Evolutionary conservation across 2,329 filamentous ascomycete species (phyloP).

Genomic region (Pseudogymnoascus sp.): DNA sequence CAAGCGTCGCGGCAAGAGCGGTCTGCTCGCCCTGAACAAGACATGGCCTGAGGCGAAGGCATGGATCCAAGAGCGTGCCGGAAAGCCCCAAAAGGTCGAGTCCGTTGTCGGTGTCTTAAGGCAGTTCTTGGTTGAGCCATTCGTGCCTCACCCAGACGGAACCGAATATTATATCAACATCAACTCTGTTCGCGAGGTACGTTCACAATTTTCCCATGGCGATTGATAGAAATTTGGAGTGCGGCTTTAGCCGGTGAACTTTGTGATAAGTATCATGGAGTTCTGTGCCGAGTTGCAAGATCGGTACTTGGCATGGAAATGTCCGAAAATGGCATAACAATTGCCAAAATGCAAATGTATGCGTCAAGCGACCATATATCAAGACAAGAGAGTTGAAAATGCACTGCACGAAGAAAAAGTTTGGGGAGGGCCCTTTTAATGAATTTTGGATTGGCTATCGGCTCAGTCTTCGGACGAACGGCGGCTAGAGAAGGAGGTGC

Average conservation of each 20-base stretch:
- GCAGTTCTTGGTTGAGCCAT: conserved; percentile 96
- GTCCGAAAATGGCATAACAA: background rate
- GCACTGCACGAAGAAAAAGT: background rate
- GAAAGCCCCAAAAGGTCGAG: conserved; percentile 91
- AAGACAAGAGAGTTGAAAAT: background rate
- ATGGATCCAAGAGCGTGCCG: conserved; percentile 88
- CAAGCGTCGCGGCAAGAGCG: conserved; percentile 99
- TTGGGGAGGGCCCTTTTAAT: background rate
- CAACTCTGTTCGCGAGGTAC: conserved; percentile 98
- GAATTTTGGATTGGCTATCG: background rate
- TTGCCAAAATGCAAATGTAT: background rate
- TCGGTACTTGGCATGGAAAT: background rate
- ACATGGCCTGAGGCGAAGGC: conserved; percentile 87
- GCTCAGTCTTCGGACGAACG: conserved; percentile 5
- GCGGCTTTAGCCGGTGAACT: background rate
- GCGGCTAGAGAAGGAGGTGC: conserved; percentile 1
- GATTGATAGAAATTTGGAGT: background rate
- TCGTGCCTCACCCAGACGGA: conserved; percentile 88
- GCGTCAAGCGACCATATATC: background rate
- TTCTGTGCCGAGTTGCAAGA: background rate
- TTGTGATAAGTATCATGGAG: background rate
- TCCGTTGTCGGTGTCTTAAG: conserved; percentile 79
- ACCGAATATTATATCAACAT: conserved; percentile 99
- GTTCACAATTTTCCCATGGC: conserved; percentile 35
- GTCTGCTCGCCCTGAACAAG: conserved; percentile 94